Base-by-base conservation (phyloP, 2,329 filamentous ascomycete species). In the Hirsutella minnesotensis region DNA sequence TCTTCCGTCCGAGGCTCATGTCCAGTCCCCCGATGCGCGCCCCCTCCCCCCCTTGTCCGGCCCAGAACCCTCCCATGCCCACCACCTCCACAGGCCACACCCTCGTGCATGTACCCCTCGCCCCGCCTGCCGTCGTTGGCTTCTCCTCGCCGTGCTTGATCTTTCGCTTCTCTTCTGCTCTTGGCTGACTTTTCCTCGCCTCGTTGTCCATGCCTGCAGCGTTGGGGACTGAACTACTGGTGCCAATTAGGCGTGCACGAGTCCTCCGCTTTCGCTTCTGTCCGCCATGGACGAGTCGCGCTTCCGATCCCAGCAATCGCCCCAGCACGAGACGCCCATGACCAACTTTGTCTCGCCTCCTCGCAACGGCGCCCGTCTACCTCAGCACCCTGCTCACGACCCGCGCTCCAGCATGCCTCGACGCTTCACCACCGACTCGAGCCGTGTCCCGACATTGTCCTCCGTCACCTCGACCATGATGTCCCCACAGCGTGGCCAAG, bases 381-480 rank as follows among this genome's bases (percentile, higher is more conserved):
- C 68, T 49, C 75, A 75, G 42, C 54, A 57, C 41, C 18, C 40
- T 15, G 38, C 74, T 49, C 74, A 78, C 62, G 86, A 94, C 58
- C 75, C 76, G 51, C 81, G 89, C 63, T 77, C 79, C 49, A 81
- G 80, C 54, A 72, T 96, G 60, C 86, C 89, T 64, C 82, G 90
- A 57, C 83, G 90, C 59, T 96, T 96, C 67, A 96, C 90, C 49
- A 92, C 89, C 45, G 94, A 95, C 67, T 81, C 86, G 66, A 74
- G 86, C 65, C 75, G 88, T 73, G 70, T 90, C 65, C 83, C 84
- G 62, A 86, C 83, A 59, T 69, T 86, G 64, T 77, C 73, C 45
- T 75, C 77, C 47, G 66, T 55, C 42, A 44, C 44, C 36, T 42
- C 50, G 19, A 39, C 40, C 39, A 40, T 89, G 58, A 71, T 73